These are phyloP conservation scores for Rhododendron simsii DNA, from an alignment of 148 eudicot genomes.

Conservation along the genomic window DNA sequence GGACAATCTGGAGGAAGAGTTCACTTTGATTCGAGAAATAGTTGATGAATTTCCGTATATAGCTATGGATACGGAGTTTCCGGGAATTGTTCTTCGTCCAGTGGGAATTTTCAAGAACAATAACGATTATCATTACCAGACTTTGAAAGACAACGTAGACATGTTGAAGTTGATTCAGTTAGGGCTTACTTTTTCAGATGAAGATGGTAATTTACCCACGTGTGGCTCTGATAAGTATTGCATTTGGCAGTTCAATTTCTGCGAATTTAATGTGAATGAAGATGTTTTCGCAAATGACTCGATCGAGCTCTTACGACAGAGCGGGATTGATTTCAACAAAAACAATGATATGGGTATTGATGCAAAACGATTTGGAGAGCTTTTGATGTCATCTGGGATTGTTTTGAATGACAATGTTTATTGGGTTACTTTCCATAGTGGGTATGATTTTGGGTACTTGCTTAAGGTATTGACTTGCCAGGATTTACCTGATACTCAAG, in stretches of 20 bases:
- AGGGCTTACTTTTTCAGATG: constrained; percentile 44
- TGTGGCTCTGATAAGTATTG: constrained; percentile 38
- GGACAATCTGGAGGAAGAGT: constrained; percentile 42
- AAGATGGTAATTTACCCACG: constrained; percentile 37
- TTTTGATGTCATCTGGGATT: constrained; percentile 48
- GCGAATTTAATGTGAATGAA: constrained; percentile 36
- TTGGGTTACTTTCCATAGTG: constrained; percentile 55
- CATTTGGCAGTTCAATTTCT: constrained; percentile 49
- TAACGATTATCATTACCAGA: constrained; percentile 42
- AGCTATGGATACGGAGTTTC: constrained; percentile 53
- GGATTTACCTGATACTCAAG: constrained; percentile 35
- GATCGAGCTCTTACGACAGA: constrained; percentile 37
- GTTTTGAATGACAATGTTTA: constrained; percentile 39
- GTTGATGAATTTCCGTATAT: constrained; percentile 42
- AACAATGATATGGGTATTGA: constrained; percentile 39
- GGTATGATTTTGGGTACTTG: constrained; percentile 53
- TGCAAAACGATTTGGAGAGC: constrained; percentile 41
- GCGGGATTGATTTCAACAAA: constrained; percentile 38
- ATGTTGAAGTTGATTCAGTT: constrained; percentile 43
- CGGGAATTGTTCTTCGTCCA: constrained; percentile 40
- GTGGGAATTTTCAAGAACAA: constrained; percentile 44
- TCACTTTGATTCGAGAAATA: constrained; percentile 34
- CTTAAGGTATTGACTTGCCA: constrained; percentile 45
- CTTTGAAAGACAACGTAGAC: constrained; percentile 44
- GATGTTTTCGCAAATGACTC: constrained; percentile 44